Evolutionary conservation across 371 early-diverging fungal genomes (phyloP).

Genomic region (Smittium culicis): DNA sequence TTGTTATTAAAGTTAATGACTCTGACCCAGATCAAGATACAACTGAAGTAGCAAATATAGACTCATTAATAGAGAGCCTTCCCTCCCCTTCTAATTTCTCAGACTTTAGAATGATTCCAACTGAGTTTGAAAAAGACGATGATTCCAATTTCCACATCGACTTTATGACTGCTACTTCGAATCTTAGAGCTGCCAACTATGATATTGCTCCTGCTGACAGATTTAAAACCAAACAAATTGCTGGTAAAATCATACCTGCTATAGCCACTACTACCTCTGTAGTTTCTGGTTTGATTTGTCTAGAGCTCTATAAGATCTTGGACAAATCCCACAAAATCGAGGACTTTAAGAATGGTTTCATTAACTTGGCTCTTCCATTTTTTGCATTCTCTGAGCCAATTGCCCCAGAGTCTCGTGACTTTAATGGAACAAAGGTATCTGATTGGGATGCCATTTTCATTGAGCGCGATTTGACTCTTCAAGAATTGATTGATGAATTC

Average conservation of each 20-base stretch:
- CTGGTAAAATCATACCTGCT: slow-evolving; percentile 99
- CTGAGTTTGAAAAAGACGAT: slow-evolving; percentile 99
- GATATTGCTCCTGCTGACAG: slow-evolving; percentile 84
- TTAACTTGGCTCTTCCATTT: slow-evolving; percentile 98
- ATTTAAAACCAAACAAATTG: slow-evolving; percentile 97
- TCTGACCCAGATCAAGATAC: slow-evolving; percentile 43
- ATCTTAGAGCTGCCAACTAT: slow-evolving; percentile 96
- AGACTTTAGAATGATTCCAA: slow-evolving; percentile 62
- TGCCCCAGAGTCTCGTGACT: slow-evolving; percentile 67
- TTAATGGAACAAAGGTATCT: slow-evolving; percentile 73
- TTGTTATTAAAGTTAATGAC: slow-evolving; percentile 93
- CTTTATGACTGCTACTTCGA: slow-evolving; percentile 96
- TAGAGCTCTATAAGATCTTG: slow-evolving; percentile 90
- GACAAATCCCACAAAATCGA: slow-evolving; percentile 59
- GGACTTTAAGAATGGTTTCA: slow-evolving; percentile 97
- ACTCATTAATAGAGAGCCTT: slow-evolving; percentile 46
- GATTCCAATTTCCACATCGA: slow-evolving; percentile 99
- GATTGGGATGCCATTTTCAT: slow-evolving; percentile 97
- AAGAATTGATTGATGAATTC: slow-evolving; percentile 81
- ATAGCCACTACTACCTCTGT: slow-evolving; percentile 99
- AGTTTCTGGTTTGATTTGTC: slow-evolving; percentile 95
- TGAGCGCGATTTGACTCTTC: slow-evolving; percentile 68
- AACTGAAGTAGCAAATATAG: slow-evolving; percentile 41
- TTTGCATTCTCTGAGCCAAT: slow-evolving; percentile 99
- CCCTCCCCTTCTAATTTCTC: slow-evolving; percentile 60